These are phyloP conservation scores for Rhipidocladum racemiflorum DNA, from an alignment of 176 grass and related monocot genomes.

Conservation along the genomic window DNA sequence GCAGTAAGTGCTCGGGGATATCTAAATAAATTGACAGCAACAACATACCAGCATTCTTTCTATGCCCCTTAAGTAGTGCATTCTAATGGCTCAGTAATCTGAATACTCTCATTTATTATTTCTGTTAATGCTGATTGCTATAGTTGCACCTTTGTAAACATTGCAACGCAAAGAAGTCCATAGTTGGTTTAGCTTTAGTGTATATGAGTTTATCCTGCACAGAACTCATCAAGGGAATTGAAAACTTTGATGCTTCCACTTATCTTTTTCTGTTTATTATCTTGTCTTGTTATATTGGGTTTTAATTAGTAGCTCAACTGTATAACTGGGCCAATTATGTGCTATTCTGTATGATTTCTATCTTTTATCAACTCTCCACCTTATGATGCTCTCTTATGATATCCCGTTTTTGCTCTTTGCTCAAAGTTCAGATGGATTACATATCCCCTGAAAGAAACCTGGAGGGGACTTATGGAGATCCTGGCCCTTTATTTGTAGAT, in stretches of 20 bases:
- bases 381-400: constrained; percentile 5
- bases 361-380: background rate
- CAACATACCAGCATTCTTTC: background rate
- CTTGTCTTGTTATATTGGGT: constrained; percentile 4
- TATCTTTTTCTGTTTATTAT: background rate
- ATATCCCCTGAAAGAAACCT: constrained; percentile 53
- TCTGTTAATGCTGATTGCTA: background rate
- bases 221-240: background rate
- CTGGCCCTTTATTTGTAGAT: constrained; percentile 44
- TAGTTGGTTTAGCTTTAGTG: constrained; percentile 13
- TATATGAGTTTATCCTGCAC: background rate
- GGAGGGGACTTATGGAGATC: constrained; percentile 53
- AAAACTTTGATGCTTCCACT: background rate
- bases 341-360: background rate
- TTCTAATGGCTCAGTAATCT: background rate
- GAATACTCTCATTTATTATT: background rate
- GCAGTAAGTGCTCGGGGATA: background rate
- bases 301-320: background rate
- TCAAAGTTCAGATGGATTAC: constrained; percentile 52
- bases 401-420: constrained; percentile 26
- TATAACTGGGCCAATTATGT: constrained; percentile 19
- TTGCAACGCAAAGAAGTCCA: background rate
- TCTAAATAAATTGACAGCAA: background rate
- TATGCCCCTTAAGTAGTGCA: background rate
- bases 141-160: background rate